Evolutionary conservation across 2,329 filamentous ascomycete genomes (phyloP).

Genomic region (Aspergillus versicolor): DNA sequence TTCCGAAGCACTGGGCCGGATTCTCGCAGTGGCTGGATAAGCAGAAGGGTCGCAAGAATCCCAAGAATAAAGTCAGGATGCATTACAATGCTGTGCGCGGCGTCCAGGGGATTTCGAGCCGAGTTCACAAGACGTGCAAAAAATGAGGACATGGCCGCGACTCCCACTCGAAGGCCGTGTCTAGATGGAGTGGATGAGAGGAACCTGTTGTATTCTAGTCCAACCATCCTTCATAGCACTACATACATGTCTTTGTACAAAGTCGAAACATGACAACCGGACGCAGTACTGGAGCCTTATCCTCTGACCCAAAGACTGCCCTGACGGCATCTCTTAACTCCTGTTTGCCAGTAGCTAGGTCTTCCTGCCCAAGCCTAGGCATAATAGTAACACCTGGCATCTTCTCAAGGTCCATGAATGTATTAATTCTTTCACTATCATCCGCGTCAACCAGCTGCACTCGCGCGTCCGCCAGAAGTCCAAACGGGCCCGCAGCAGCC

Average conservation of each 20-base stretch:
- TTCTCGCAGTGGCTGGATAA: too few relatives aligned
- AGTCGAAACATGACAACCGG: not conserved
- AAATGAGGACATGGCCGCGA: too few relatives aligned
- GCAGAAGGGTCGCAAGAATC: too few relatives aligned
- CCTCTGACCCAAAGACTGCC: not conserved
- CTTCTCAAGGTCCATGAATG: not conserved
- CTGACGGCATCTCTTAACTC: not conserved
- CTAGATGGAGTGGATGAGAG: too few relatives aligned
- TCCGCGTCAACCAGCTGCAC: slow-evolving; percentile 10
- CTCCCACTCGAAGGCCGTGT: too few relatives aligned
- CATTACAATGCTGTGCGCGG: too few relatives aligned
- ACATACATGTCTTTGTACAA: not conserved
- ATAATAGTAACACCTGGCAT: not conserved
- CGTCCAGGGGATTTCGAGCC: too few relatives aligned
- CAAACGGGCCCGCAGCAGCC: slow-evolving; percentile 4
- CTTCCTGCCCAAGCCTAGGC: not conserved
- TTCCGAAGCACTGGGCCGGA: too few relatives aligned
- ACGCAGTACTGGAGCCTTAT: not conserved
- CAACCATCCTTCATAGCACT: not conserved
- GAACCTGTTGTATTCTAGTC: too few relatives aligned
- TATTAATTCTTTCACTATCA: not conserved
- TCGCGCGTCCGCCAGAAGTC: slow-evolving; percentile 7
- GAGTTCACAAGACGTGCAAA: too few relatives aligned
- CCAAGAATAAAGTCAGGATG: too few relatives aligned
- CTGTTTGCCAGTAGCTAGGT: not conserved